phyloP scores from a whole-genome alignment of 1,284 basidiomycete species.

The Cystobasidiaceae sp. region DNA sequence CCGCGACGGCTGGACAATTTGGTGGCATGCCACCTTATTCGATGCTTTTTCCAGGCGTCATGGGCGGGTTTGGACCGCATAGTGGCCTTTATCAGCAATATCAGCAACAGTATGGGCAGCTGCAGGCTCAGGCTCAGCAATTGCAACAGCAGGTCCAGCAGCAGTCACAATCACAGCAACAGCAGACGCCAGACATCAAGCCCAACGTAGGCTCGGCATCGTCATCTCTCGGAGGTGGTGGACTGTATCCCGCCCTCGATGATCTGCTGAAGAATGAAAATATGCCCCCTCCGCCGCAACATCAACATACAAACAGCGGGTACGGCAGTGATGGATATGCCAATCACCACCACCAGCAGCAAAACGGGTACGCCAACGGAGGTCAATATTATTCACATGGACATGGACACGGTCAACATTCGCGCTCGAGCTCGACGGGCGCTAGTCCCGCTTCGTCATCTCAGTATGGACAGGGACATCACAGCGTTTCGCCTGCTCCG shows the following conservation, averaged over 20 bases:
- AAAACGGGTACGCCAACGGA: too few relatives aligned
- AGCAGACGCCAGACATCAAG: not conserved
- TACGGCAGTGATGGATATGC: not conserved
- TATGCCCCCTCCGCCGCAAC: not conserved
- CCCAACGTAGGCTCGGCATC: not conserved
- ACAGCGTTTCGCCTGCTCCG: slow-evolving; percentile 15
- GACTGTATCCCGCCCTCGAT: slow-evolving; percentile 17
- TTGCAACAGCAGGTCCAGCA: slow-evolving; percentile 10
- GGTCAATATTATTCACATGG: too few relatives aligned
- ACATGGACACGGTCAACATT: too few relatives aligned
- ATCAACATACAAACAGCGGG: not conserved
- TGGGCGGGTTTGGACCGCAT: not conserved
- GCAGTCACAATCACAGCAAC: not conserved
- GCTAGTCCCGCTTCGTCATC: too few relatives aligned
- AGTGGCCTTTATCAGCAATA: slow-evolving; percentile 13
- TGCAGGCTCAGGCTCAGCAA: not conserved
- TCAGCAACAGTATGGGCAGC: slow-evolving; percentile 20
- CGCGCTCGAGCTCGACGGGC: too few relatives aligned
- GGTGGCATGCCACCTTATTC: slow-evolving; percentile 1
- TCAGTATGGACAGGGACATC: too few relatives aligned
- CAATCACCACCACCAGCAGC: not conserved
- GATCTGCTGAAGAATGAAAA: slow-evolving; percentile 25
- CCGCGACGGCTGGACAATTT: not conserved
- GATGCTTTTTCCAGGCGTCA: slow-evolving; percentile 2
- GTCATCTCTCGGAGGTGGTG: too few relatives aligned